phyloP scores from a whole-genome alignment of 805 yeast species.

The Ogataea trehalophila region DNA sequence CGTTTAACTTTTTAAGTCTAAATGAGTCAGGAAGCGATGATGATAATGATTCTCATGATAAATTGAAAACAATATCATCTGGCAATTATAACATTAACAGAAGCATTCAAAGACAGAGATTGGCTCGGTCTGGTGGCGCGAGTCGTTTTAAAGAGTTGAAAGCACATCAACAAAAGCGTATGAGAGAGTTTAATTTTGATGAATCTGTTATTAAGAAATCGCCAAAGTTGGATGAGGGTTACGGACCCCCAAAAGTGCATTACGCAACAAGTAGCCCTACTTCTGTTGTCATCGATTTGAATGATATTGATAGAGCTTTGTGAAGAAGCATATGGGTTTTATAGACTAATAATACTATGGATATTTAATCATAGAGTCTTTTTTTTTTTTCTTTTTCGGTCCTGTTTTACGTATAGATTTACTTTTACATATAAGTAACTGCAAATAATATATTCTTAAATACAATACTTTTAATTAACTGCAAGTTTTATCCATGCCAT shows the following conservation, averaged over 20 bases:
- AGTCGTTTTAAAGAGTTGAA: not conserved
- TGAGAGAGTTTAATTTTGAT: not conserved
- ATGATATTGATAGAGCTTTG: slow-evolving; percentile 4
- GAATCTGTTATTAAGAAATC: not conserved
- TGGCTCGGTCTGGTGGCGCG: not conserved
- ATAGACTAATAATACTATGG: not conserved
- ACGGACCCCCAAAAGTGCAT: not conserved
- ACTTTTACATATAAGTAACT: too few relatives aligned
- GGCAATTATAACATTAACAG: too few relatives aligned
- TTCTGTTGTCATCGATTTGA: not conserved
- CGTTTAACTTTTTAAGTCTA: too few relatives aligned
- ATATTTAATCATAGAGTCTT: not conserved
- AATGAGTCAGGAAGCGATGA: too few relatives aligned
- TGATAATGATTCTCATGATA: too few relatives aligned
- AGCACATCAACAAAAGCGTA: not conserved
- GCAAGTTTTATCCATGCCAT: too few relatives aligned
- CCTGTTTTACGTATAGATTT: not conserved
- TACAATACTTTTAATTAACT: too few relatives aligned
- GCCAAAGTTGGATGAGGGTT: not conserved
- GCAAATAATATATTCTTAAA: too few relatives aligned
- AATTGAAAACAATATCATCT: too few relatives aligned
- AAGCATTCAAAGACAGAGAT: not conserved
- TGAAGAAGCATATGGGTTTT: not conserved
- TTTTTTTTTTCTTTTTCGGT: too few relatives aligned
- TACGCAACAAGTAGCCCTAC: not conserved